Conservation (phyloP, 768 basidiomycete species). For the Suillus cothurnatus region DNA sequence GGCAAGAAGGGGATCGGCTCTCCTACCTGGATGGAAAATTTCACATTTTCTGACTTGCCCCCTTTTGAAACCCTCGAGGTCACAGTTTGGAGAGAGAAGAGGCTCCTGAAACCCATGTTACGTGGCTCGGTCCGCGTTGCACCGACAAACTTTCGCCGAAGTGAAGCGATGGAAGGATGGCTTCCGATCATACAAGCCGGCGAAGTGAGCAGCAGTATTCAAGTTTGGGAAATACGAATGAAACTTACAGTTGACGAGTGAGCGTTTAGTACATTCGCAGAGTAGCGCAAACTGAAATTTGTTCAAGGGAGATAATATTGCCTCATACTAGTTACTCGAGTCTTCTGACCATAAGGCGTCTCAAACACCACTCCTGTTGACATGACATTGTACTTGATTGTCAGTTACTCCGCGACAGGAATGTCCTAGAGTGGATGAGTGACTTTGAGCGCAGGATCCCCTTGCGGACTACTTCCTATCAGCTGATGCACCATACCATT, state of each 20-base stretch:
- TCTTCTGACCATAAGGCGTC: constrained; percentile 55
- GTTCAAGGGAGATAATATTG: constrained; percentile 72
- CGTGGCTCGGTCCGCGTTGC: constrained; percentile 68
- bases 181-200: constrained; percentile 68
- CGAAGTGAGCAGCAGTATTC: constrained; percentile 50
- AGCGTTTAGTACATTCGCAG: constrained; percentile 22
- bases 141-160: constrained; percentile 70
- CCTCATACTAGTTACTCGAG: constrained; percentile 63
- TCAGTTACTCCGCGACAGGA: constrained; percentile 50
- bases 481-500: constrained; percentile 73
- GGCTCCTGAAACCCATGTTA: constrained; percentile 51
- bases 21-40: constrained; percentile 84
- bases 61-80: constrained; percentile 75
- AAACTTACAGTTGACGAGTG: constrained; percentile 79
- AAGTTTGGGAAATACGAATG: constrained; percentile 75
- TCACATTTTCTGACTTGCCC: constrained; percentile 73
- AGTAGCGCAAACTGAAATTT: constrained; percentile 12
- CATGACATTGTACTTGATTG: background rate
- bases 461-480: constrained; percentile 60
- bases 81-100: constrained; percentile 70
- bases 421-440: constrained; percentile 73
- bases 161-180: constrained; percentile 82
- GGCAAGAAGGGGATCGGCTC: constrained; percentile 65
- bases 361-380: background rate
- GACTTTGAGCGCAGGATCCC: constrained; percentile 70